Conservation (phyloP, 352 stramenopile species). For the Phytopythium helicoides region DNA sequence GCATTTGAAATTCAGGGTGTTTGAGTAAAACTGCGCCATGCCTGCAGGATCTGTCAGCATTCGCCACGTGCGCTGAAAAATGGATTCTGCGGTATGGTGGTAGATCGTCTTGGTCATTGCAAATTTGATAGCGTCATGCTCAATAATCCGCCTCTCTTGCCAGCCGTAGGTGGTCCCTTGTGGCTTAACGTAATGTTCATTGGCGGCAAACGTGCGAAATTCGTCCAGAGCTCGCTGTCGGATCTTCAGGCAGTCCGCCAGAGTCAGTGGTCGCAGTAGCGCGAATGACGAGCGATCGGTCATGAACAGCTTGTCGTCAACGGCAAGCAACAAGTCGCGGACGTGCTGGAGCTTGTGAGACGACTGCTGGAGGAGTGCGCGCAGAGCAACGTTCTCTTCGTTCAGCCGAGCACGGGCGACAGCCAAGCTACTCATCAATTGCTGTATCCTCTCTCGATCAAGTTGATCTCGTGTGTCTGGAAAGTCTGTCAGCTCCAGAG, state of each 20-base stretch:
- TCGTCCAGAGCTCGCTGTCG: background rate
- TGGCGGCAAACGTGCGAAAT: background rate
- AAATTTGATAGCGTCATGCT: slow-evolving; percentile 4
- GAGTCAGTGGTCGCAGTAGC: background rate
- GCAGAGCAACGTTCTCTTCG: slow-evolving; percentile 1
- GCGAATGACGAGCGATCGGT: slow-evolving; percentile 1
- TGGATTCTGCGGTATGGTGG: slow-evolving; percentile 2
- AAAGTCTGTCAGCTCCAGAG: too few relatives aligned
- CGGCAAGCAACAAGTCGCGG: background rate
- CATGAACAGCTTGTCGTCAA: slow-evolving; percentile 5
- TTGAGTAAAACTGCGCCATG: background rate
- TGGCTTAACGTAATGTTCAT: background rate
- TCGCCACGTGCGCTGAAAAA: slow-evolving; percentile 5
- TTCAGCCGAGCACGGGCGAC: background rate
- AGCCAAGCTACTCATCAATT: background rate
- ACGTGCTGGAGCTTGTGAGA: background rate
- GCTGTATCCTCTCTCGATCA: background rate
- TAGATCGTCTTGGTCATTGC: slow-evolving; percentile 3
- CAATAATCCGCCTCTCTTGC: background rate
- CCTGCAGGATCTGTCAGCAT: background rate
- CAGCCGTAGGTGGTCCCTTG: background rate
- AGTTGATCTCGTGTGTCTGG: too few relatives aligned
- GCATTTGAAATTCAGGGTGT: slow-evolving; percentile 3
- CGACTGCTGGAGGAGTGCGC: background rate
- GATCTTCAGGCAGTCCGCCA: background rate